phyloP scores from a whole-genome alignment of 2,329 filamentous ascomycete species.

The Colletotrichum abscissum region DNA sequence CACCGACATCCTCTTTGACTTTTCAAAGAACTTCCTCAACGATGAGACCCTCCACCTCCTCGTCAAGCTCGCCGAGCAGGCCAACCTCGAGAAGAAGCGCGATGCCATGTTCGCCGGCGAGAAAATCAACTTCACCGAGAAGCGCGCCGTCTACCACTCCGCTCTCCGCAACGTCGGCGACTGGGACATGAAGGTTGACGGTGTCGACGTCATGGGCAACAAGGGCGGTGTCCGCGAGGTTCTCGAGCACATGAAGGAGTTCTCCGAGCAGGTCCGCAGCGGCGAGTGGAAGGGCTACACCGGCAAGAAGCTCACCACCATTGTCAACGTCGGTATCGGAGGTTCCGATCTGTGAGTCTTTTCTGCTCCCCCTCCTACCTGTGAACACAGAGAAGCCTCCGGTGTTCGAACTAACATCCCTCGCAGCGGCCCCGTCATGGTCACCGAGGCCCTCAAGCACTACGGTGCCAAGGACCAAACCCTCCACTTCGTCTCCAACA shows the following conservation, averaged over 20 bases:
- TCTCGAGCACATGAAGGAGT: constrained; percentile 97
- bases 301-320: constrained; percentile 96
- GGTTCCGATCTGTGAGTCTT: constrained; percentile 91
- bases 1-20: constrained; percentile 95
- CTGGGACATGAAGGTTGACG: constrained; percentile 86
- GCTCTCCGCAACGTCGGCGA: constrained; percentile 91
- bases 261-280: constrained; percentile 92
- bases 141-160: constrained; percentile 94
- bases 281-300: constrained; percentile 98
- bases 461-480: constrained; percentile 89
- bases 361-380: not conserved
- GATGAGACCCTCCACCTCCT: constrained; percentile 91
- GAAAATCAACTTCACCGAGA: constrained; percentile 99
- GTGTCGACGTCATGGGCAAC: constrained; percentile 90
- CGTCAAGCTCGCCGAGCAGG: constrained; percentile 90
- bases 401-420: constrained; percentile 27
- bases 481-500: constrained; percentile 99
- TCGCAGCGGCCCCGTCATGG: constrained; percentile 93
- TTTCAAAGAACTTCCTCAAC: constrained; percentile 98
- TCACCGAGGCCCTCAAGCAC: constrained; percentile 95
- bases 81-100: constrained; percentile 89
- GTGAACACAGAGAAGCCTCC: not conserved
- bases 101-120: constrained; percentile 98
- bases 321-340: constrained; percentile 98
- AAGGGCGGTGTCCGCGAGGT: constrained; percentile 91